A percentile compares a stretch with the other conserved stretches of the same genome.
Conservation (phyloP, 202 grass and related monocot genomes). For the Dendrocalamus latiflorus region DNA sequence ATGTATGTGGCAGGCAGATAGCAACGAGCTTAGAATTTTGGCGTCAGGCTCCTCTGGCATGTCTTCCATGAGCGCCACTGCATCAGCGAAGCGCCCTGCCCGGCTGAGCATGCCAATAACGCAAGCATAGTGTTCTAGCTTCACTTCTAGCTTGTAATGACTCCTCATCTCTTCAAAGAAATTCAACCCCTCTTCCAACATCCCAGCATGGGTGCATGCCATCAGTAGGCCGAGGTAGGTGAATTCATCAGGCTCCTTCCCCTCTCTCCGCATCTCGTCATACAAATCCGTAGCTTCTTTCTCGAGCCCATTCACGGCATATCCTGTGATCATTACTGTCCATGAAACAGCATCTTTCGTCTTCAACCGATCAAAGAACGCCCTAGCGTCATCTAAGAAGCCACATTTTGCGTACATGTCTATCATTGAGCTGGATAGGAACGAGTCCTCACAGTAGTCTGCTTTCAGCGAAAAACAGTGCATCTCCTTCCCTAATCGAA, state of each 20-base stretch:
- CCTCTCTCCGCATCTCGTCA: conserved; percentile 28
- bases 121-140: conserved; percentile 53
- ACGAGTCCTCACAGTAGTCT: conserved; percentile 25
- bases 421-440: conserved; percentile 49
- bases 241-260: conserved; percentile 44
- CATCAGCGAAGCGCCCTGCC: conserved; percentile 39
- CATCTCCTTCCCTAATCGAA: conserved; percentile 51
- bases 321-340: conserved; percentile 61
- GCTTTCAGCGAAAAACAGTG: conserved; percentile 46
- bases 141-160: conserved; percentile 9
- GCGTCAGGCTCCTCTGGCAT: conserved; percentile 46
- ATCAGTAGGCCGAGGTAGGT: conserved; percentile 56
- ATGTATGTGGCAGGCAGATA: conserved; percentile 51
- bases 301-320: conserved; percentile 40
- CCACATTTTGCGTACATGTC: conserved; percentile 76
- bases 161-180: conserved; percentile 57
- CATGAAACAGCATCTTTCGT: conserved; percentile 43
- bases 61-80: conserved; percentile 30
- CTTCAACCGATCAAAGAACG: conserved; percentile 36
- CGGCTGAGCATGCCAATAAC: conserved; percentile 53
- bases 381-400: conserved; percentile 40
- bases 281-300: conserved; percentile 39
- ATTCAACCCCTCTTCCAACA: conserved; percentile 40
- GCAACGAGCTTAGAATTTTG: conserved; percentile 46
- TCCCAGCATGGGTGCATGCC: conserved; percentile 52